Conservation (phyloP, 495 filamentous ascomycete species). For the Thermothielavioides terrestris region DNA sequence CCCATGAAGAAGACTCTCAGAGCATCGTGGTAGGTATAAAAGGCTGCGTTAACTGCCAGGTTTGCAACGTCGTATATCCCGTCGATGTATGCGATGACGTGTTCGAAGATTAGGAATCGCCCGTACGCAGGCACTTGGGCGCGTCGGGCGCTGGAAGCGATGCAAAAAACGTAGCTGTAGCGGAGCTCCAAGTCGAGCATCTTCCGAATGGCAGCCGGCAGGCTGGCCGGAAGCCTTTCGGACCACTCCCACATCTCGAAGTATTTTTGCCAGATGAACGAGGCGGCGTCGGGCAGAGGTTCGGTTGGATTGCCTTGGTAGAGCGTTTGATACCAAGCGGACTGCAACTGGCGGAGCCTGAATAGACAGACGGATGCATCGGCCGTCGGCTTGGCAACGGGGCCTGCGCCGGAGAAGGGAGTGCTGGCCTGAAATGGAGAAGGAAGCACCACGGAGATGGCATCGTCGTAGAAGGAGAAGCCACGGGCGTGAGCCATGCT, state of each 20-base stretch:
- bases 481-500: constrained; percentile 70
- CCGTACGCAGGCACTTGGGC: constrained; percentile 57
- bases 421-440: constrained; percentile 27
- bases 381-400: constrained; percentile 41
- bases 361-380: constrained; percentile 57
- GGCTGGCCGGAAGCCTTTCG: constrained; percentile 48
- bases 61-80: constrained; percentile 48
- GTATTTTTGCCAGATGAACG: constrained; percentile 55
- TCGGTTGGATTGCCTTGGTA: constrained; percentile 58
- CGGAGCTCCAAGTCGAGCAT: constrained; percentile 73
- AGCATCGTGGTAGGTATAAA: constrained; percentile 67
- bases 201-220: constrained; percentile 51
- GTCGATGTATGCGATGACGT: constrained; percentile 63
- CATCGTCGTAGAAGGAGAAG: constrained; percentile 87
- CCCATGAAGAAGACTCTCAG: constrained; percentile 64
- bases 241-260: constrained; percentile 59
- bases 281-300: constrained; percentile 50
- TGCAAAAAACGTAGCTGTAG: constrained; percentile 75
- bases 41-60: constrained; percentile 40
- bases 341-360: constrained; percentile 67
- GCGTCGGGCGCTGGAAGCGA: constrained; percentile 64
- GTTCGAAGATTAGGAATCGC: constrained; percentile 70
- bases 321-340: constrained; percentile 71
- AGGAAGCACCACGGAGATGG: constrained; percentile 59
- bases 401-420: constrained; percentile 27